These are phyloP conservation scores for Solanum chiquidenum DNA, from an alignment of 257 asterid species.

Conservation along the genomic window DNA sequence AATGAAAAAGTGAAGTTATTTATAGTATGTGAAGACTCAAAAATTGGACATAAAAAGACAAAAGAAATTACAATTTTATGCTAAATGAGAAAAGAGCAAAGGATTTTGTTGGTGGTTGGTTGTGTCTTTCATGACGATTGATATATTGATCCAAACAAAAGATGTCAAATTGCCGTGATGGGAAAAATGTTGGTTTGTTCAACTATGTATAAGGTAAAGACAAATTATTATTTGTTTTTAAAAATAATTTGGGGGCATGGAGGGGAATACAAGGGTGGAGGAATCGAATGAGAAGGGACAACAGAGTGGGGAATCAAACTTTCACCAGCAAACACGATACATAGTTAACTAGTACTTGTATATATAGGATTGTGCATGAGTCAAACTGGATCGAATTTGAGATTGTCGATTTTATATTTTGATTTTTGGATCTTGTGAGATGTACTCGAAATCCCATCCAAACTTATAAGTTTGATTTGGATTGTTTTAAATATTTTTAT, in stretches of 20 bases:
- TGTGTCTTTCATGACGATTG: constrained; percentile 17
- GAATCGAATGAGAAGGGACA: too few relatives aligned
- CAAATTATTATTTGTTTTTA: too few relatives aligned
- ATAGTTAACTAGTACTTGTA: neutral
- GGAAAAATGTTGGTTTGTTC: constrained; percentile 9
- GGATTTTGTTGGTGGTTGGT: constrained; percentile 8
- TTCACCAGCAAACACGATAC: neutral
- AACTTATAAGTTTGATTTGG: neutral
- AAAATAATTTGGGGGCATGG: rapidly evolving
- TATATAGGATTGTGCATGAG: neutral
- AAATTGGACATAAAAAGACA: neutral
- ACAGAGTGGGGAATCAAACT: too few relatives aligned
- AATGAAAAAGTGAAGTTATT: neutral
- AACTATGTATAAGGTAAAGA: neutral
- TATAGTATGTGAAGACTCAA: neutral
- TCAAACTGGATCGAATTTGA: too few relatives aligned
- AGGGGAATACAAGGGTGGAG: too few relatives aligned
- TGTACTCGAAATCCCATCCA: too few relatives aligned
- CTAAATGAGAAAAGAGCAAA: neutral
- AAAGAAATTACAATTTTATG: neutral
- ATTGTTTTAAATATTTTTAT: too few relatives aligned
- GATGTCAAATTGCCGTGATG: constrained; percentile 13
- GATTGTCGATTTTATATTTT: too few relatives aligned
- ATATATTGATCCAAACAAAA: neutral
- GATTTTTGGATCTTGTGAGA: too few relatives aligned